Conservation (phyloP, 192 early-diverging fungal genomes). For the Neocallimastix lanati region DNA sequence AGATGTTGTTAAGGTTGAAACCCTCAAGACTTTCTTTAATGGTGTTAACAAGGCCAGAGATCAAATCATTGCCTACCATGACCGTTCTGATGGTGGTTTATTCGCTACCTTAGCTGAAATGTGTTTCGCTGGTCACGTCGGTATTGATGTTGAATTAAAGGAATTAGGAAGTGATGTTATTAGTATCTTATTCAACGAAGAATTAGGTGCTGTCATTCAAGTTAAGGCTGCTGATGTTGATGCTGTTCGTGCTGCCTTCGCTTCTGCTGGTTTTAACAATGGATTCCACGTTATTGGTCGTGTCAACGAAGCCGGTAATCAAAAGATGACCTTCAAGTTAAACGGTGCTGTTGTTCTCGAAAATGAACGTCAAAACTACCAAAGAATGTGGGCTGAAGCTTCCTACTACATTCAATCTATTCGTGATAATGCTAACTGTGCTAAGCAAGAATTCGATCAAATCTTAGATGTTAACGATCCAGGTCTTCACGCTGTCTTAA, state of each 20-base stretch:
- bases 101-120: slow-evolving; percentile 85
- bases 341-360: slow-evolving; percentile 25
- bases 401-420: slow-evolving; percentile 78
- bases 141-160: slow-evolving; percentile 47
- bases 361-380: slow-evolving; percentile 40
- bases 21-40: slow-evolving; percentile 64
- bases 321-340: slow-evolving; percentile 28
- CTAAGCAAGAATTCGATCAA: slow-evolving; percentile 60
- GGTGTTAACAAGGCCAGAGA: slow-evolving; percentile 39
- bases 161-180: slow-evolving; percentile 23
- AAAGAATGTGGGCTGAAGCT: slow-evolving; percentile 75
- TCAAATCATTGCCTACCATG: slow-evolving; percentile 84
- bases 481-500: slow-evolving; percentile 60
- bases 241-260: slow-evolving; percentile 25
- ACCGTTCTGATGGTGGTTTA: slow-evolving; percentile 95
- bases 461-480: slow-evolving; percentile 52
- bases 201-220: slow-evolving; percentile 93
- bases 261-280: slow-evolving; percentile 32
- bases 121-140: slow-evolving; percentile 87
- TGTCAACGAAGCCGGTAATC: slow-evolving; percentile 27
- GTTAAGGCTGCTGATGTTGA: slow-evolving; percentile 39
- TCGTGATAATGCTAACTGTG: slow-evolving; percentile 77
- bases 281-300: slow-evolving; percentile 30
- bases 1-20: slow-evolving; percentile 59
- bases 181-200: slow-evolving; percentile 77